phyloP scores from a whole-genome alignment of 805 yeast genomes.

The Metschnikowia sp. region DNA sequence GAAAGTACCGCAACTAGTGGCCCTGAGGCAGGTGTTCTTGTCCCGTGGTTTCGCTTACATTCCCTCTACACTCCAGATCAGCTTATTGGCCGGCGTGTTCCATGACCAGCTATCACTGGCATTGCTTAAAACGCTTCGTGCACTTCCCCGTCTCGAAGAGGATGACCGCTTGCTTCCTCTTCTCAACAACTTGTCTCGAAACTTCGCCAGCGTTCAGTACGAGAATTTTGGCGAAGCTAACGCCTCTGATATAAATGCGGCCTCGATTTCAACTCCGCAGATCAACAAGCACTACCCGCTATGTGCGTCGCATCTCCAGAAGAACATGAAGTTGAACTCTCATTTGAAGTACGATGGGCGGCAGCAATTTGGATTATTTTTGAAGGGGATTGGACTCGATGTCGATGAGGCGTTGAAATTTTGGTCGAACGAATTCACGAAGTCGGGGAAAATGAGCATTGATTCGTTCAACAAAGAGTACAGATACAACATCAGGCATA shows the following conservation, averaged over 20 bases:
- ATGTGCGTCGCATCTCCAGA: conserved; percentile 68
- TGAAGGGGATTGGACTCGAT: conserved; percentile 84
- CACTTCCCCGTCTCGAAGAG: conserved; percentile 82
- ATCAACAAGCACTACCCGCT: conserved; percentile 72
- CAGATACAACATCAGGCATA: conserved; percentile 81
- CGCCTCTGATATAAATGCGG: conserved; percentile 53
- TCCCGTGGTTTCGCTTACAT: conserved; percentile 75
- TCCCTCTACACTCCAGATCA: conserved; percentile 76
- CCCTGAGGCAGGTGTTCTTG: conserved; percentile 66
- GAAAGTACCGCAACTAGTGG: conserved; percentile 72
- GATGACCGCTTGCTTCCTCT: conserved; percentile 87
- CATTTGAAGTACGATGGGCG: conserved; percentile 84
- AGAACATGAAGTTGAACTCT: conserved; percentile 53
- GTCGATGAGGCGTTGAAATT: conserved; percentile 85
- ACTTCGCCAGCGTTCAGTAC: conserved; percentile 46
- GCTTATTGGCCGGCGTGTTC: conserved; percentile 68
- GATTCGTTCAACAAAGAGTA: conserved; percentile 88
- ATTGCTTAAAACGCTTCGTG: conserved; percentile 66
- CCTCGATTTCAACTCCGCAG: conserved; percentile 51
- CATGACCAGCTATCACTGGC: conserved; percentile 47
- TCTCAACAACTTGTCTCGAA: conserved; percentile 67
- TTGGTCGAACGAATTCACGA: conserved; percentile 74
- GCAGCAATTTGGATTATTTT: conserved; percentile 77
- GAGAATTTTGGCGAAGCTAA: conserved; percentile 46
- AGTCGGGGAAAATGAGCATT: conserved; percentile 46